Percentiles rank a stretch among this genome's conserved stretches.
Evolutionary conservation across 2,329 filamentous ascomycete genomes (phyloP).

Genomic region (Phialophora chinensis): DNA sequence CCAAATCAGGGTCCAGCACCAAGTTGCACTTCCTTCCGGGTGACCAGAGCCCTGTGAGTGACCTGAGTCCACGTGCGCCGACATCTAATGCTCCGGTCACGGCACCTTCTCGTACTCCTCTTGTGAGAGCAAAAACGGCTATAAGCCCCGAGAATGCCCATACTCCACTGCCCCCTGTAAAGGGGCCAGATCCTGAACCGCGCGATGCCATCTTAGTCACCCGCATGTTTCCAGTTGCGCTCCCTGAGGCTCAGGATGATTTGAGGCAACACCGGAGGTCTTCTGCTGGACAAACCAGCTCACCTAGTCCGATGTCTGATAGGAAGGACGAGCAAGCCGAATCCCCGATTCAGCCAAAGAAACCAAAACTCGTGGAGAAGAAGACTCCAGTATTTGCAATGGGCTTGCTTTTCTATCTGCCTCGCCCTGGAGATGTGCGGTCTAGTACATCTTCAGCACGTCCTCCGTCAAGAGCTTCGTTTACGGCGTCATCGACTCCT

Average conservation of each 20-base stretch:
- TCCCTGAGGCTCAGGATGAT: slow-evolving; percentile 53
- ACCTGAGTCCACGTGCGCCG: slow-evolving; percentile 23
- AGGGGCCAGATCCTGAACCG: slow-evolving; percentile 45
- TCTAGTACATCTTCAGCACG: slow-evolving; percentile 26
- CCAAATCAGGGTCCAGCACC: slow-evolving; percentile 64
- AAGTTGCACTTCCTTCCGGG: slow-evolving; percentile 63
- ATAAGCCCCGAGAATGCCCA: slow-evolving; percentile 16
- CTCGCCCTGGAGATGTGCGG: slow-evolving; percentile 45
- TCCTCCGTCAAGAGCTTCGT: slow-evolving; percentile 32
- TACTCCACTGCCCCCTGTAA: slow-evolving; percentile 38
- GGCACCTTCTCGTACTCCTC: slow-evolving; percentile 31
- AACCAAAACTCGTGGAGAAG: slow-evolving; percentile 57
- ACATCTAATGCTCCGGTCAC: slow-evolving; percentile 31
- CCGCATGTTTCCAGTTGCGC: slow-evolving; percentile 63
- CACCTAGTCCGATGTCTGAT: slow-evolving; percentile 11
- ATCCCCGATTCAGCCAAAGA: slow-evolving; percentile 42
- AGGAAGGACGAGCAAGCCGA: slow-evolving; percentile 13
- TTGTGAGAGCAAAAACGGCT: slow-evolving; percentile 35
- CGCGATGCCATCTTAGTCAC: slow-evolving; percentile 63
- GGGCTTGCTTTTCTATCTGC: slow-evolving; percentile 62
- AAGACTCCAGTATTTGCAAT: slow-evolving; percentile 66
- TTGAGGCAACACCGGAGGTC: slow-evolving; percentile 31
- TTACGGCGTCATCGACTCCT: slow-evolving; percentile 29
- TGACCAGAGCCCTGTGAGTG: slow-evolving; percentile 22
- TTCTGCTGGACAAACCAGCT: slow-evolving; percentile 19